Evolutionary conservation across 371 early-diverging fungal genomes (phyloP).

Genomic region (Batkoa obscura): DNA sequence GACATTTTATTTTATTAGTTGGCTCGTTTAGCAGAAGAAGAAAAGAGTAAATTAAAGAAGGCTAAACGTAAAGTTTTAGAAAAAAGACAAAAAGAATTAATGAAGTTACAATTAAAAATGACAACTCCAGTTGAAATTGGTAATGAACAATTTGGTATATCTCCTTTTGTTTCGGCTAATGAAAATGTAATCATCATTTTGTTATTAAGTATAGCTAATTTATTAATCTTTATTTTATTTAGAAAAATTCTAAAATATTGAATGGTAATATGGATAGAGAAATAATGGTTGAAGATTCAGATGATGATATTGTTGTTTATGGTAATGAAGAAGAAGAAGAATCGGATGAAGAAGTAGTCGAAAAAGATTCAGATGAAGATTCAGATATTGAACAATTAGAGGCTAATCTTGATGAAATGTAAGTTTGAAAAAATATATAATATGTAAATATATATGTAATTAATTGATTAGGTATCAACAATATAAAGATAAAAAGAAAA

Average conservation of each 20-base stretch:
- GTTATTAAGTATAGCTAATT: too few species aligned
- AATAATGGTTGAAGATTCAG: constrained; percentile 12
- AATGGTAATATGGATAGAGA: constrained; percentile 16
- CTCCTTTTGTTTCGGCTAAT: constrained; percentile 8
- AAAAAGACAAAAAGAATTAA: constrained; percentile 59
- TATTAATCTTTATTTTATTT: too few species aligned
- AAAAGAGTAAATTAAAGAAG: constrained; percentile 31
- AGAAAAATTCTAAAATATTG: neutral
- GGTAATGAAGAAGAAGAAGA: constrained; percentile 16
- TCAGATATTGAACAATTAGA: neutral
- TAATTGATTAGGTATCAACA: neutral
- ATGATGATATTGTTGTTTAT: constrained; percentile 31
- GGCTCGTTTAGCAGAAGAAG: constrained; percentile 31
- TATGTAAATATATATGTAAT: neutral
- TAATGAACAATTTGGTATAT: constrained; percentile 38
- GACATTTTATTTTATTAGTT: too few species aligned
- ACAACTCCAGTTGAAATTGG: constrained; percentile 72
- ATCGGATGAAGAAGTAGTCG: constrained; percentile 17
- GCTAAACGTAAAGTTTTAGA: constrained; percentile 42
- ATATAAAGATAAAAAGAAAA: neutral
- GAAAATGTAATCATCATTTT: too few species aligned
- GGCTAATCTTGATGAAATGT: too few species aligned
- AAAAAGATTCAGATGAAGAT: constrained; percentile 10
- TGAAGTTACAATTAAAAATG: constrained; percentile 85
- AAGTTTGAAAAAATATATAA: too few species aligned